These are phyloP conservation scores for Aspergillus oerlinghausenensis DNA, from an alignment of 2,329 filamentous ascomycete genomes.

Conservation along the genomic window DNA sequence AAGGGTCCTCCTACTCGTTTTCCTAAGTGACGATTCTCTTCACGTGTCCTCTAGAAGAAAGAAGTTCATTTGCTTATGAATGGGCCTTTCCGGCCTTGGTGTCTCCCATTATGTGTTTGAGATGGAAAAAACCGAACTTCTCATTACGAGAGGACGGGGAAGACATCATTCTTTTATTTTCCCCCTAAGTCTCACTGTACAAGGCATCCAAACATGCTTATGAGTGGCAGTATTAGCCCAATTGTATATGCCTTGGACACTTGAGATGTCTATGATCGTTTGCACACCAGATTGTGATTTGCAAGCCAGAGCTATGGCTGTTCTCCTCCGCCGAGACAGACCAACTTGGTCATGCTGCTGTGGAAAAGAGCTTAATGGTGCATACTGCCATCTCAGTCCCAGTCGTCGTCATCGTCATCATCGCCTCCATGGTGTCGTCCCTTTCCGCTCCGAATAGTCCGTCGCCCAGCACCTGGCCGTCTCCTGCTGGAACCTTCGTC, in stretches of 20 bases:
- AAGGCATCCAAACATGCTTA: neutral
- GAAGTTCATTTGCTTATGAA: neutral
- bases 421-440: conserved; percentile 17
- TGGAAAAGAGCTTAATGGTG: neutral
- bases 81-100: neutral
- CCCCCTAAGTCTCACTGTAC: neutral
- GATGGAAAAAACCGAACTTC: neutral
- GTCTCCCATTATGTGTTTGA: neutral
- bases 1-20: neutral
- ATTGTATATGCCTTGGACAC: neutral
- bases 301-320: neutral
- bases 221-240: neutral
- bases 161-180: neutral
- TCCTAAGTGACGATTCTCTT: neutral
- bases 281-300: neutral
- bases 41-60: neutral
- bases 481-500: conserved; percentile 14
- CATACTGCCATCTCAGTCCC: conserved; percentile 36
- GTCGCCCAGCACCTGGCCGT: conserved; percentile 10
- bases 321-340: neutral
- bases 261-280: neutral
- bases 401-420: conserved; percentile 41
- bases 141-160: neutral
- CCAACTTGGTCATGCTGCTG: neutral
- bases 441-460: conserved; percentile 30